phyloP scores from a whole-genome alignment of 108 stramenopile species.

The Fragilaria crotonensis region DNA sequence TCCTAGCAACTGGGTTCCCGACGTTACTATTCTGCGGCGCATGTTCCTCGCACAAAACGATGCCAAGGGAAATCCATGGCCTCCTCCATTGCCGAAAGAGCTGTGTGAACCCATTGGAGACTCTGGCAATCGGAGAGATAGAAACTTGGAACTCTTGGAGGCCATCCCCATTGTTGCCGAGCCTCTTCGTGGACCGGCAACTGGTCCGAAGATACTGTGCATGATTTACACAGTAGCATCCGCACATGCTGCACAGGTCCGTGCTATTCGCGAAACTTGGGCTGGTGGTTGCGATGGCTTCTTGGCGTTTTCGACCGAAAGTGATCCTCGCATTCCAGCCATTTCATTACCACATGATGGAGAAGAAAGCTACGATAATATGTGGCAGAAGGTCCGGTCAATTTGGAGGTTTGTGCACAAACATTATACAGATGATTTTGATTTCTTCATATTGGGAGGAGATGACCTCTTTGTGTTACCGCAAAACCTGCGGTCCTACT shows the following conservation, averaged over 20 bases:
- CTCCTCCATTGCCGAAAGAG: conserved; percentile 45
- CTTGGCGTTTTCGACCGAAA: conserved; percentile 62
- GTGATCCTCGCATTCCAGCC: conserved; percentile 36
- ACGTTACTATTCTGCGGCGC: conserved; percentile 58
- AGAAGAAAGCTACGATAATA: conserved; percentile 56
- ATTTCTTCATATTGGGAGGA: conserved; percentile 89
- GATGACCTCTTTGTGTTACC: conserved; percentile 88
- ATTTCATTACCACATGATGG: conserved; percentile 53
- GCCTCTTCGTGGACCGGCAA: too few relatives aligned
- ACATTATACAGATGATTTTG: conserved; percentile 84
- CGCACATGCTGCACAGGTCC: conserved; percentile 45
- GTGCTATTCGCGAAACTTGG: conserved; percentile 31
- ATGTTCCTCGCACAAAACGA: conserved; percentile 52
- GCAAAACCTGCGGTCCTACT: conserved; percentile 74
- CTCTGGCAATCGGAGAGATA: conserved; percentile 21
- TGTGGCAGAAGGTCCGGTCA: conserved; percentile 63
- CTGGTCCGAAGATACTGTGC: conserved; percentile 62
- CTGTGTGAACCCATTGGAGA: conserved; percentile 48
- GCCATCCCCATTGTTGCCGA: conserved; percentile 24
- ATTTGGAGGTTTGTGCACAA: conserved; percentile 82
- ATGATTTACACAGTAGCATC: conserved; percentile 67
- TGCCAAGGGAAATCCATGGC: conserved; percentile 54
- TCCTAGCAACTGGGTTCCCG: conserved; percentile 50
- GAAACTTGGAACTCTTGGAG: conserved; percentile 32
- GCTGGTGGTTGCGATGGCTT: conserved; percentile 83